Percentiles rank a stretch among this genome's conserved stretches.
These are phyloP conservation scores for Alternaria sp. DNA, from an alignment of 2,329 filamentous ascomycete genomes.

Conservation along the genomic window DNA sequence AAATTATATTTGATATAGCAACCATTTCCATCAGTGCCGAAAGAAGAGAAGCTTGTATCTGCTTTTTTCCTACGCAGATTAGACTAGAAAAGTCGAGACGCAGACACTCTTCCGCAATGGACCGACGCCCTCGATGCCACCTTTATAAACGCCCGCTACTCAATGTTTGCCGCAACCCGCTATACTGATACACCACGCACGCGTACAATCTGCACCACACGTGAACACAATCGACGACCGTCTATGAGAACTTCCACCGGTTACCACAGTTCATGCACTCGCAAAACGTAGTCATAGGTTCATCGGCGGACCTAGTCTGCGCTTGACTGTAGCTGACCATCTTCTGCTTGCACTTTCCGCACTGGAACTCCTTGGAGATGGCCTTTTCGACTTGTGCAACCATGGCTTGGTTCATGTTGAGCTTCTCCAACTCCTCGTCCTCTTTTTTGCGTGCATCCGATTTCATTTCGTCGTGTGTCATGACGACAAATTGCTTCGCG, in stretches of 20 bases:
- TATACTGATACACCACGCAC: conserved; percentile 1
- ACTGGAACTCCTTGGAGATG: conserved; percentile 85
- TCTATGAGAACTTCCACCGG: conserved; percentile 56
- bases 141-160: conserved; percentile 10
- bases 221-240: not conserved
- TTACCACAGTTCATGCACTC: conserved; percentile 61
- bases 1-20: not conserved
- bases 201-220: not conserved
- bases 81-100: not conserved
- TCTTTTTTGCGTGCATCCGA: conserved; percentile 79
- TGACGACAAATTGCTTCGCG: conserved; percentile 76
- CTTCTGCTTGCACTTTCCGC: conserved; percentile 89
- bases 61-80: not conserved
- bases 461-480: conserved; percentile 91
- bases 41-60: not conserved
- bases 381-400: conserved; percentile 90
- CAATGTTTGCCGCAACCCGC: not conserved
- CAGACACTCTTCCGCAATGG: not conserved
- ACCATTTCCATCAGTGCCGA: not conserved
- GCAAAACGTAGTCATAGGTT: conserved; percentile 71
- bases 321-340: conserved; percentile 96
- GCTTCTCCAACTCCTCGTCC: conserved; percentile 78
- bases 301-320: conserved; percentile 93
- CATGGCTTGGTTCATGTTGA: conserved; percentile 98
- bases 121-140: conserved; percentile 12